phyloP scores from a whole-genome alignment of 352 stramenopile genomes.

The Hyaloperonospora brassicae region DNA sequence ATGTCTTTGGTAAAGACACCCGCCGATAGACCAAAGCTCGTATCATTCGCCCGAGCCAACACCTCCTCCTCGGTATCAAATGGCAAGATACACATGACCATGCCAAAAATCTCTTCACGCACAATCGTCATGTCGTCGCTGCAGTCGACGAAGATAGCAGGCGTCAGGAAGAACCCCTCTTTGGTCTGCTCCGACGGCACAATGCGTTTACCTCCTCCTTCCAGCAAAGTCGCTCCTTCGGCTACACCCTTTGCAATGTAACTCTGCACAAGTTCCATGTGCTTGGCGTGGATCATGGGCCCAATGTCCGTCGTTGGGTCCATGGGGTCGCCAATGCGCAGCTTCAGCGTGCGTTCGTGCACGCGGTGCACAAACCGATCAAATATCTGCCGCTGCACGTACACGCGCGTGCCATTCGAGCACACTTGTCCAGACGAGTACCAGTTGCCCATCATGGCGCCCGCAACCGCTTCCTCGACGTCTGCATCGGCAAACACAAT shows the following conservation, averaged over 20 bases:
- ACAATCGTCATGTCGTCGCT: conserved; percentile 86
- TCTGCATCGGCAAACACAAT: conserved; percentile 86
- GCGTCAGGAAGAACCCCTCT: conserved; percentile 84
- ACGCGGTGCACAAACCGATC: conserved; percentile 77
- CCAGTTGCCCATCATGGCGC: conserved; percentile 82
- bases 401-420: conserved; percentile 85
- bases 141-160: conserved; percentile 87
- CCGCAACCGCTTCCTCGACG: conserved; percentile 67
- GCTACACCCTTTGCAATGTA: conserved; percentile 55
- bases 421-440: conserved; percentile 87
- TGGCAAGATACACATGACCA: conserved; percentile 74
- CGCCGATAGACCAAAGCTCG: conserved; percentile 71
- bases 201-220: conserved; percentile 46
- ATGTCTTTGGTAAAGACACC: conserved; percentile 85
- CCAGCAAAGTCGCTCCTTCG: conserved; percentile 54
- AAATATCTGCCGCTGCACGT: conserved; percentile 79
- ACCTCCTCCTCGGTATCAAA: conserved; percentile 75
- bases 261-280: conserved; percentile 67
- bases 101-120: conserved; percentile 76
- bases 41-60: conserved; percentile 69
- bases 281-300: conserved; percentile 76
- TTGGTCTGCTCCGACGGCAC: conserved; percentile 34
- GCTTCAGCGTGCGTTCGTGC: conserved; percentile 63
- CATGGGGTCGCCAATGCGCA: conserved; percentile 80
- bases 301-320: conserved; percentile 77